Conservation (phyloP, 345 rosid species). For the Rhizophora mangle region DNA sequence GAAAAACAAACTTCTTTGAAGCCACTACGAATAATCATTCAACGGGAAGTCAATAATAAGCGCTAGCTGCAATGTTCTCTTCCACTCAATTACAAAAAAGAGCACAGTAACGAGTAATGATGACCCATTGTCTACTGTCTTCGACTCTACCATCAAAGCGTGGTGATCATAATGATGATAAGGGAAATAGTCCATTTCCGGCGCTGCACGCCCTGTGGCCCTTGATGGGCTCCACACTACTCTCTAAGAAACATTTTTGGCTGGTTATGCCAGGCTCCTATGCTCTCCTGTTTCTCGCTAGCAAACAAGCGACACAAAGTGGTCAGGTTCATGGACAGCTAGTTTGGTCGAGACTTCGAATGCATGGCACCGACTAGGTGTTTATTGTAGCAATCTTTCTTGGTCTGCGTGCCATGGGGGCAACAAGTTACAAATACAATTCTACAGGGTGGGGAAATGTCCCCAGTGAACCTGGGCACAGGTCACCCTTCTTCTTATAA, state of each 20-base stretch:
- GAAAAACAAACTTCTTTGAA: background rate
- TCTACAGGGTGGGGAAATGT: no score
- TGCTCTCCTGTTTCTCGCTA: constrained; percentile 10
- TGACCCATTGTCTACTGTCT: constrained; percentile 42
- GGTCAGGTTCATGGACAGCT: constrained; percentile 20
- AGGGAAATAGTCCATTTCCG: background rate
- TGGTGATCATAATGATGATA: constrained; percentile 1
- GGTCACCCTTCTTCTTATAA: no score
- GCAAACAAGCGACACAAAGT: constrained; percentile 18
- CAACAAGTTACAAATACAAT: no score
- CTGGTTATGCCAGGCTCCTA: constrained; percentile 22
- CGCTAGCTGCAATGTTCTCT: constrained; percentile 9
- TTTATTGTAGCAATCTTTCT: background rate
- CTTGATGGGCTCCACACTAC: constrained; percentile 30
- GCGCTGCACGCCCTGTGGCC: background rate
- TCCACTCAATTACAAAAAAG: background rate
- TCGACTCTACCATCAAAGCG: constrained; percentile 17
- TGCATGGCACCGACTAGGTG: background rate
- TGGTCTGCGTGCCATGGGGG: background rate
- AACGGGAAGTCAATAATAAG: background rate
- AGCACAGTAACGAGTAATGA: constrained; percentile 18
- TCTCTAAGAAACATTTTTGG: constrained; percentile 17
- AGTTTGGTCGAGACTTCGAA: background rate
- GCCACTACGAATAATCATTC: background rate
- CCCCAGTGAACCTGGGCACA: no score